These are phyloP conservation scores for Lentinula guzmanii DNA, from an alignment of 768 basidiomycete species.

Conservation along the genomic window DNA sequence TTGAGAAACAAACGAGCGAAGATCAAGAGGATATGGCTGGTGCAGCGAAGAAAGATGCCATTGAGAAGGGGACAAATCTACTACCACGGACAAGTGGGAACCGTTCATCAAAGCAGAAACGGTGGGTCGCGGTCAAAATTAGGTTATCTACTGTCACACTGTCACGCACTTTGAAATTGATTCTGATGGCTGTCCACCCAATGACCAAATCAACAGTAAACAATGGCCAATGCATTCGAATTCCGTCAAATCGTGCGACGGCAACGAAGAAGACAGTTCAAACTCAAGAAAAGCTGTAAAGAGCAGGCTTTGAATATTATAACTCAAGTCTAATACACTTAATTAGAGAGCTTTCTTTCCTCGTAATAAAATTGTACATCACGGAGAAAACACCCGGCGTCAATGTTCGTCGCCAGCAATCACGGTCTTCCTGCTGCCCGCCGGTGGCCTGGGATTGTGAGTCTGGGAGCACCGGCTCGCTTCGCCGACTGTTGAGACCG, in stretches of 20 bases:
- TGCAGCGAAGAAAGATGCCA: constrained; percentile 66
- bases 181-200: neutral
- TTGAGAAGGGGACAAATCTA: constrained; percentile 83
- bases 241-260: neutral
- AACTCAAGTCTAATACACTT: neutral
- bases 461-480: neutral
- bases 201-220: neutral
- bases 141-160: neutral
- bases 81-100: constrained; percentile 34
- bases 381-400: neutral
- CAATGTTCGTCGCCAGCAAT: neutral
- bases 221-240: neutral
- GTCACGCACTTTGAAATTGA: neutral
- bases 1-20: constrained; percentile 75
- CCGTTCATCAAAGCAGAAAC: neutral
- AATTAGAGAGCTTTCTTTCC: neutral
- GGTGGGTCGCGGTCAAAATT: neutral
- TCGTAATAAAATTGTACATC: neutral
- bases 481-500: neutral
- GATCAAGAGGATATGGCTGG: constrained; percentile 47
- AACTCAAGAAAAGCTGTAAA: neutral
- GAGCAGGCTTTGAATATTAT: neutral
- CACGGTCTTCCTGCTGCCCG: neutral
- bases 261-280: neutral
- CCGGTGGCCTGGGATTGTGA: neutral